Conservation (phyloP, 2,329 filamentous ascomycete species). For the Verticillium zaregamsianum region DNA sequence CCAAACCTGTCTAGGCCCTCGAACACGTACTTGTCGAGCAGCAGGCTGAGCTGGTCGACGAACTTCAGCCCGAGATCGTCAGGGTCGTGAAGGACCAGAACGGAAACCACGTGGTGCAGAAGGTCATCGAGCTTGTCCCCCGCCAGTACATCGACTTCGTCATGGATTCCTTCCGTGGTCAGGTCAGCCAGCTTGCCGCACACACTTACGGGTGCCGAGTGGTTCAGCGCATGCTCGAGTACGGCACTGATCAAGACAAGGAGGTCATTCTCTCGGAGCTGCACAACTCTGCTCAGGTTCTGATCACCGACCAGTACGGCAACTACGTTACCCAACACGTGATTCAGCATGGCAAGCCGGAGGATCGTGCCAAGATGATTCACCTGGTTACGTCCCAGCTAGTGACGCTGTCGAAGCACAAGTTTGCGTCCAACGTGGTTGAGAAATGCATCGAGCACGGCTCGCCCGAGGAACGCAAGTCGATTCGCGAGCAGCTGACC, state of each 20-base stretch:
- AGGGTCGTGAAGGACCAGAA: constrained; percentile 82
- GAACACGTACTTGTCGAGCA: constrained; percentile 91
- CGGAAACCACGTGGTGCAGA: constrained; percentile 95
- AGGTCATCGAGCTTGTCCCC: constrained; percentile 79
- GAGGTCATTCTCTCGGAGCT: constrained; percentile 73
- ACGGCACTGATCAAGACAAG: constrained; percentile 69
- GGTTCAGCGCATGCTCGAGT: constrained; percentile 85
- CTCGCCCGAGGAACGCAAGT: constrained; percentile 61
- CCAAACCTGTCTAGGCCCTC: constrained; percentile 56
- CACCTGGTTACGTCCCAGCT: constrained; percentile 68
- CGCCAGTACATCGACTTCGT: constrained; percentile 79
- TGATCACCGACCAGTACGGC: constrained; percentile 85
- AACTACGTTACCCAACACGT: constrained; percentile 97
- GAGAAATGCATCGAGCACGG: constrained; percentile 83
- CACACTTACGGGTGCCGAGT: constrained; percentile 90
- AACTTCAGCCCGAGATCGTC: constrained; percentile 73
- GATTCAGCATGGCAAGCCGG: constrained; percentile 69
- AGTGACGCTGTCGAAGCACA: constrained; percentile 81
- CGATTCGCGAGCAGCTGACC: constrained; percentile 63
- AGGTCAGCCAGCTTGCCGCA: constrained; percentile 68
- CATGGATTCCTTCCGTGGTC: constrained; percentile 71
- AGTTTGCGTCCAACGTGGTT: constrained; percentile 95
- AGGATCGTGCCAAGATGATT: constrained; percentile 72
- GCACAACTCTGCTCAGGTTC: constrained; percentile 62
- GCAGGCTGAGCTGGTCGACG: constrained; percentile 76